These are phyloP conservation scores for Microbotryum saponariae DNA, from an alignment of 1,284 basidiomycete genomes.

Conservation along the genomic window DNA sequence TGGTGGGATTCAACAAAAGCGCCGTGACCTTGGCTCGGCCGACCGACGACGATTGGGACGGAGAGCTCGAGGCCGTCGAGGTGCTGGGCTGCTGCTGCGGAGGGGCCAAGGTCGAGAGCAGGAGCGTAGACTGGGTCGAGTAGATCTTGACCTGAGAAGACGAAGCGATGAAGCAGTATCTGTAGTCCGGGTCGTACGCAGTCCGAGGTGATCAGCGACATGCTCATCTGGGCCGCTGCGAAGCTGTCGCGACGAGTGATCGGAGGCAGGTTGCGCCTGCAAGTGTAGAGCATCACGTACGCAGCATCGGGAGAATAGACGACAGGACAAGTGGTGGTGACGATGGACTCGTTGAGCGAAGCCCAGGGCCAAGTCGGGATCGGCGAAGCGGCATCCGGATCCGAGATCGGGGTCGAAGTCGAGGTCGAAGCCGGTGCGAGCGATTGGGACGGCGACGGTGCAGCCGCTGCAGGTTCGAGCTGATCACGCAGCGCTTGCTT, in stretches of 20 bases:
- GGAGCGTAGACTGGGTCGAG: slow-evolving; percentile 62
- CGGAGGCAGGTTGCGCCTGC: no score
- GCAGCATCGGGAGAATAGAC: slow-evolving; percentile 18
- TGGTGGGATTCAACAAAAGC: slow-evolving; percentile 71
- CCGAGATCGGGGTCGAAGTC: not conserved
- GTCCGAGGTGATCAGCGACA: not conserved
- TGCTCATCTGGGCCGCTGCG: not conserved
- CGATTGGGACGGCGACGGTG: slow-evolving; percentile 4
- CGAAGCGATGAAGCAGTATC: slow-evolving; percentile 78
- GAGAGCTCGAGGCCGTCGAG: slow-evolving; percentile 42
- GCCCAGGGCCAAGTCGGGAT: slow-evolving; percentile 7
- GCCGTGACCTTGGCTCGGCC: slow-evolving; percentile 53
- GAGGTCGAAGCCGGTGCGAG: not conserved
- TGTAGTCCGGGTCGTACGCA: slow-evolving; percentile 38
- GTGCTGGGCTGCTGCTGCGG: slow-evolving; percentile 41
- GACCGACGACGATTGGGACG: slow-evolving; percentile 47
- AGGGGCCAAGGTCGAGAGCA: slow-evolving; percentile 66
- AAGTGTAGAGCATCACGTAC: slow-evolving; percentile 5
- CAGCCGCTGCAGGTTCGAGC: slow-evolving; percentile 1
- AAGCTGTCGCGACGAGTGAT: not conserved
- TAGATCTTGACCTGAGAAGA: slow-evolving; percentile 72
- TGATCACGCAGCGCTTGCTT: not conserved
- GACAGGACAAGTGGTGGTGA: slow-evolving; percentile 12
- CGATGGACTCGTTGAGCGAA: slow-evolving; percentile 6
- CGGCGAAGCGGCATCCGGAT: not conserved